These are phyloP conservation scores for Fraxinus floribunda DNA, from an alignment of 305 asterid genomes.

Conservation along the genomic window DNA sequence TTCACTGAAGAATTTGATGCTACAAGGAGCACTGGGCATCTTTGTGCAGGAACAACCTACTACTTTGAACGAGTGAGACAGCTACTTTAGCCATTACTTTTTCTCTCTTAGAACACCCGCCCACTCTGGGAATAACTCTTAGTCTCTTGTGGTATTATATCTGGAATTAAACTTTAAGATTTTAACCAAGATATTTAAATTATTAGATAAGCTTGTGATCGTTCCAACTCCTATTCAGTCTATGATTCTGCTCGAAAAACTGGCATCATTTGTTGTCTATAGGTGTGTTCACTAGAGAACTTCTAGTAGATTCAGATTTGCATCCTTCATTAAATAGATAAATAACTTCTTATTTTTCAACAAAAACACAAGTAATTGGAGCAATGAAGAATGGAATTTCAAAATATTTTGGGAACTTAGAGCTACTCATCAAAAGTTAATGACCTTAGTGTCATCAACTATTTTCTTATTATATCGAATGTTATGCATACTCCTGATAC, in stretches of 20 bases:
- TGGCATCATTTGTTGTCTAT: neutral
- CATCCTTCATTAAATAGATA: neutral
- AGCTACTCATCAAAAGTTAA: neutral
- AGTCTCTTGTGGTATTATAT: neutral
- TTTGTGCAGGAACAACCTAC: conserved; percentile 75
- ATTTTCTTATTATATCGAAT: neutral
- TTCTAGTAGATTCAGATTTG: neutral
- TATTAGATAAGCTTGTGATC: neutral
- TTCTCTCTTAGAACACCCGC: neutral
- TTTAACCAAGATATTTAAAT: neutral
- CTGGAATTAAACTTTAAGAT: neutral
- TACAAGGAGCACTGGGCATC: conserved; percentile 91
- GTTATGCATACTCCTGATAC: neutral
- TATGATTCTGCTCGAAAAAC: neutral
- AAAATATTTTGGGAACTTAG: neutral
- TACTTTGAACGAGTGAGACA: conserved; percentile 76
- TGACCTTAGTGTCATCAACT: neutral
- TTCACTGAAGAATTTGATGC: conserved; percentile 78
- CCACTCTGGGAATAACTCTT: neutral
- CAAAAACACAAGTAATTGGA: neutral
- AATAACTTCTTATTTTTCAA: neutral
- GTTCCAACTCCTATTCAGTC: neutral
- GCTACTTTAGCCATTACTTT: conserved; percentile 11
- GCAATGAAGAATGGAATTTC: neutral
- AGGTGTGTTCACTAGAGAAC: neutral